Base-by-base conservation (phyloP, 2,329 filamentous ascomycete species). In the Juglanconis sp. region DNA sequence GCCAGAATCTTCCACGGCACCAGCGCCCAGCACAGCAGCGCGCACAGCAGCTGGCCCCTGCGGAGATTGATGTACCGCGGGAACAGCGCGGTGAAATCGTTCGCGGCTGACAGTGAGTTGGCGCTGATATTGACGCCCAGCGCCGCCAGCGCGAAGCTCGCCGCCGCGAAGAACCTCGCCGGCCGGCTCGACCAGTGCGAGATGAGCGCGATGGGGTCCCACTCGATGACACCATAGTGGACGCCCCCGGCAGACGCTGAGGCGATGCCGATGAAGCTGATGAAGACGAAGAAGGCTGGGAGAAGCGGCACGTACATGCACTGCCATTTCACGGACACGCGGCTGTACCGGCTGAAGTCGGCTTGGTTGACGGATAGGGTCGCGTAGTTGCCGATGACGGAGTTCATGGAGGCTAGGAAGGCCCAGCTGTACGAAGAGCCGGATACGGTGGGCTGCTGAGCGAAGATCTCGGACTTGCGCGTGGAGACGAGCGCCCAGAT, bases 91-190 rank as follows among this genome's bases (percentile, higher is more conserved):
- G 78, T 80, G 56, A 84, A 67, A 66, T 84, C 59, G 48, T 82
- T 84, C 7, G 80, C 81, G 13, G 79, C 80, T 1, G 78, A 78
- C 60, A 85, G 76, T 0, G 73, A 76, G 67, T 84, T 84, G 3
- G 80, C 79, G 1, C 76, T 76, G 56, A 84, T 77, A 64, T 84
- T 85, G 6, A 78, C 79, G n/a, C 80, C 78, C 5, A 83, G 74
- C 13, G 79, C 75, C 1, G 79, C 79, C 30, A 84, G 72, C 0
- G 53, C 13, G 10, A 59, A 62, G 30, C 42, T 54, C 30, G 55
- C 50, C 1, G 56, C 56, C 10, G 56, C 51, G 51, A 62, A 62
- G 51, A 62, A 62, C 3, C 51, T 24, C 31, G 60, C 60, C 3
- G 60, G 44, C 11, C 60, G 13, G 51, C 50, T 54, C 46, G 56